These are phyloP conservation scores for Bimuria novae-zelandiae DNA, from an alignment of 2,329 filamentous ascomycete genomes.

Conservation along the genomic window DNA sequence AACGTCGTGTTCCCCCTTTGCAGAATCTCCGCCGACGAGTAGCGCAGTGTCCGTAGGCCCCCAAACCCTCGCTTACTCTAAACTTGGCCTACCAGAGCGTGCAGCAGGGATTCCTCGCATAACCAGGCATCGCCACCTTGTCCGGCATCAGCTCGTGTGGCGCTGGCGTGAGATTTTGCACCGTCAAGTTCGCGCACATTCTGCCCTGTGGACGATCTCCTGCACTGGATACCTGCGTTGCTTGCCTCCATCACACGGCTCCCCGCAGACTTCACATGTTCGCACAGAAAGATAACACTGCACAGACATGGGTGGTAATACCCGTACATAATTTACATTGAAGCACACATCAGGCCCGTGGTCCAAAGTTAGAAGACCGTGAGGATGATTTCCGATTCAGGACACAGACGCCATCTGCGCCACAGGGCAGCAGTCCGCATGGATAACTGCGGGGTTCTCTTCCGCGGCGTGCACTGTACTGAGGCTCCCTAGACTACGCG, in stretches of 20 bases:
- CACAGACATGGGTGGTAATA: neutral
- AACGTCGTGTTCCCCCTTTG: constrained; percentile 5
- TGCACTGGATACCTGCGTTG: constrained; percentile 7
- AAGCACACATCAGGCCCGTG: neutral
- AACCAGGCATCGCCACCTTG: constrained; percentile 14
- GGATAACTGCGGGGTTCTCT: neutral
- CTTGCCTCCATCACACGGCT: constrained; percentile 6
- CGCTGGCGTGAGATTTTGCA: constrained; percentile 14
- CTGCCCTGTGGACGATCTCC: constrained; percentile 13
- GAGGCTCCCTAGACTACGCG: constrained; percentile 4
- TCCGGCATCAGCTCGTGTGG: constrained; percentile 19
- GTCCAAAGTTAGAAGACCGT: constrained; percentile 3
- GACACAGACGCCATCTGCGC: constrained; percentile 1
- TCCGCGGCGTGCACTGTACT: constrained; percentile 4
- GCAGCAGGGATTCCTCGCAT: constrained; percentile 12
- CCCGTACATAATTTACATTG: neutral
- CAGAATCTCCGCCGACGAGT: constrained; percentile 3
- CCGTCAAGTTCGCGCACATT: constrained; percentile 3
- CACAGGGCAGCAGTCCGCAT: constrained; percentile 1
- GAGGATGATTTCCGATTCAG: constrained; percentile 6
- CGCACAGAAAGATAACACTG: neutral
- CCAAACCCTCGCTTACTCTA: neutral
- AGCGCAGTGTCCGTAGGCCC: constrained; percentile 4
- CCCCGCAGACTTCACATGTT: constrained; percentile 5
- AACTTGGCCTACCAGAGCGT: constrained; percentile 16